Evolutionary conservation across 2,329 filamentous ascomycete species (phyloP).

Genomic region (Alternaria conjuncta): DNA sequence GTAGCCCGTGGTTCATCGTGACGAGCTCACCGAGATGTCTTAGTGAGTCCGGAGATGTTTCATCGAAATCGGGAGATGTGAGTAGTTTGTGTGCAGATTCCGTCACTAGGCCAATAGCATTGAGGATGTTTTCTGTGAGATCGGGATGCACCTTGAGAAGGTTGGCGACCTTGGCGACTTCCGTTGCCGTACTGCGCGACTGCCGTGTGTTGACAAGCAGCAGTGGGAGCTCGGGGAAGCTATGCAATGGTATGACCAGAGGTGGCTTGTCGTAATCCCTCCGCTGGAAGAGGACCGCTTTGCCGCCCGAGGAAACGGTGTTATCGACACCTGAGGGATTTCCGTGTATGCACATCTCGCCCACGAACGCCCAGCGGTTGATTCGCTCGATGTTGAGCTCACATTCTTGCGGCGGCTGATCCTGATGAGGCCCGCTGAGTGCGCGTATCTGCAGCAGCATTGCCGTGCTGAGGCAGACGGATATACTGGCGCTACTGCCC

Average conservation of each 20-base stretch:
- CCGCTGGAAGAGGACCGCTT: conserved; percentile 89
- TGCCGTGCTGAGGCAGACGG: conserved; percentile 84
- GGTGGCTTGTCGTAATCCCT: conserved; percentile 80
- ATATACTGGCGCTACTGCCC: conserved; percentile 92
- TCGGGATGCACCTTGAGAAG: conserved; percentile 75
- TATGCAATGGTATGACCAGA: conserved; percentile 75
- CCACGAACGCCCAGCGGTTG: conserved; percentile 97
- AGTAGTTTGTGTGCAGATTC: conserved; percentile 64
- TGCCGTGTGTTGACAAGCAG: conserved; percentile 90
- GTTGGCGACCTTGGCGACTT: conserved; percentile 84
- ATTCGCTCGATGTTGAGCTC: conserved; percentile 90
- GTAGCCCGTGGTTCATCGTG: conserved; percentile 89
- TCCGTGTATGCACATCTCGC: conserved; percentile 95
- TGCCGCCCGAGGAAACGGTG: conserved; percentile 90
- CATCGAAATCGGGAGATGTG: conserved; percentile 70
- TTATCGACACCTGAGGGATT: conserved; percentile 98
- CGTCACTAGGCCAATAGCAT: conserved; percentile 81
- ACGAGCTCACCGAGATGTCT: conserved; percentile 84
- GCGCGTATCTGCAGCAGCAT: conserved; percentile 87
- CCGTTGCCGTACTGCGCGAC: conserved; percentile 80
- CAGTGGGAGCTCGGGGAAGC: conserved; percentile 90
- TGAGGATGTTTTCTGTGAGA: conserved; percentile 80
- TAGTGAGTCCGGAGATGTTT: conserved; percentile 67
- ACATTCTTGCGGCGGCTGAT: conserved; percentile 88
- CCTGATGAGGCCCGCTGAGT: conserved; percentile 86